Evolutionary conservation across 2,329 filamentous ascomycete species (phyloP), one percentile per base, ranked within the genome.

Genomic region (Neofusicoccum laricinum): DNA sequence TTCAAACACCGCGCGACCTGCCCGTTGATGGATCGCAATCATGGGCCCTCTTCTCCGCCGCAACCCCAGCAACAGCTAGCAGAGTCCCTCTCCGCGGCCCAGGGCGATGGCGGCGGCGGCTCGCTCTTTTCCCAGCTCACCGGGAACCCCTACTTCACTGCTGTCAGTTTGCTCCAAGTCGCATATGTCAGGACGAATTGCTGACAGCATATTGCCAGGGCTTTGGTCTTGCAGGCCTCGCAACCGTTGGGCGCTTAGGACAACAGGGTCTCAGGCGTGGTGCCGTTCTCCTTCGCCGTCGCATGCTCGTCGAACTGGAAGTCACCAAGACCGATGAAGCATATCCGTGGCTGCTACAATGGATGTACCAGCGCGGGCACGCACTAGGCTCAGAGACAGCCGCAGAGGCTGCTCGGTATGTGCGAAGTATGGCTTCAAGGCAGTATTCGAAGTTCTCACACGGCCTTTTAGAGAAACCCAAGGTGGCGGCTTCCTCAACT

Each of bases 281-380:
- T 63, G 88, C 89, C n/a, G 85, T 86, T 48, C 83, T 96, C 64
- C 80, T 97, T 65, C 90, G 92, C 57, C 88, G 90, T 61, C 91
- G 94, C 55, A 87, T 99, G 79, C 88, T 99, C 34, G 92, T 98
- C 71, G 93, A 97, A 72, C 88, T 99, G 71, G 95, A 99, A 78
- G 97, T 99, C 77, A 94, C 91, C 76, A 91, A 92, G 74, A 91
- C 94, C 71, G 95, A 99, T 78, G 88, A 92, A 49, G 93, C 94
- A 1, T 99, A 98, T 75, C 88, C 88, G 45, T 98, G 93, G 94
- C 88, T 99, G 46, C 84, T 99, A 10, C 89, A 93, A 68, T 99
- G 95, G 93, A 90, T 99, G 76, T 92, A 92, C 68, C 91, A 93
- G 59, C 84, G 88, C 63, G 72, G 81, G 72, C 69, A 59, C 15